Base-by-base conservation (phyloP, 768 basidiomycete genomes). In the Tulasnella calospora region DNA sequence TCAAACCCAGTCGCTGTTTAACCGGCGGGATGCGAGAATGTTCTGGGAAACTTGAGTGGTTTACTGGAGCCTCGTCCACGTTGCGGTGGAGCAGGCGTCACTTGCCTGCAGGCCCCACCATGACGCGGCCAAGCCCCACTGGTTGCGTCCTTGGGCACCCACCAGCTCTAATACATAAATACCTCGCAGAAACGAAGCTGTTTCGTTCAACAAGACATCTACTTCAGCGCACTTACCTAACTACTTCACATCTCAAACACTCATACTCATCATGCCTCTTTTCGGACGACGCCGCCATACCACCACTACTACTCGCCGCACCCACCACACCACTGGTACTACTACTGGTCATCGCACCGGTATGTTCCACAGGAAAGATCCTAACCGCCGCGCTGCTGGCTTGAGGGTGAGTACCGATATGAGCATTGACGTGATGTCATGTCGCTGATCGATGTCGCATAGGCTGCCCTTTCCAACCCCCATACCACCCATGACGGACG, bases 391-490 rank as follows among this genome's bases (percentile, higher is more conserved):
- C 23, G 71, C 71, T 40, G 71, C 71, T 73, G 71, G 71, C n/a
- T 73, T 41, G 40, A 73, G 46, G 46, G 71, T 73, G 36, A 73
- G 71, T 41, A 5, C 30, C 12, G 61, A 33, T n/a, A n/a, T 12
- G 33, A 67, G 3, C 5, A 0, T 5, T 9, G 61, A 67, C 27
- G 5, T 67, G 3, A 12, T 61, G 30, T 12, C 61, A n/a, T 17
- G 3, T 7, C 33, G 61, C 61, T 67, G 61, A 67, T 69, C 6
- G 1, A 2, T 7, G 9, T 0, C 72, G 38, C 76, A 47, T 71
- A 86, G 83, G 86, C 87, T 44, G 87, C 88, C 3, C 83, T 89
- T 6, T 78, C 86, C n/a, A 89, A 88, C 80, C 88, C 89, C 2
- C 87, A 88, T 73, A 89, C 88, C 9, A 87, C 87, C 5, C 84